Conservation (phyloP, 805 yeast species). For the Candida incommunis region DNA sequence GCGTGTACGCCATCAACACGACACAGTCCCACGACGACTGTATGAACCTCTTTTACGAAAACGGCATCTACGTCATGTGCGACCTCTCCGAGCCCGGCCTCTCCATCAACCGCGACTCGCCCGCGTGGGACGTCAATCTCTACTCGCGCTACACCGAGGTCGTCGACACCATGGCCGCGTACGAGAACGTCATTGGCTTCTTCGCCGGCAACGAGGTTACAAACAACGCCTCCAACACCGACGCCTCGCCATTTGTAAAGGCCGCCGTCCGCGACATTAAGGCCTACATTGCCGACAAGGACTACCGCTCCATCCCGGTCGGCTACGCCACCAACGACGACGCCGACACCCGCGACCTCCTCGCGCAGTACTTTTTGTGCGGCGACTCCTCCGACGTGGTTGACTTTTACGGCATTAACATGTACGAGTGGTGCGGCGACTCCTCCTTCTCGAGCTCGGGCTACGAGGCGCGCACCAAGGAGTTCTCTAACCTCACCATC, state of each 20-base stretch:
- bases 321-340: conserved; percentile 93
- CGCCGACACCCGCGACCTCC: conserved; percentile 55
- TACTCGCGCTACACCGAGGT: conserved; percentile 70
- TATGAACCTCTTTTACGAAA: conserved; percentile 59
- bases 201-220: conserved; percentile 97
- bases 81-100: conserved; percentile 77
- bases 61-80: conserved; percentile 83
- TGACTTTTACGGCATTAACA: conserved; percentile 74
- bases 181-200: conserved; percentile 78
- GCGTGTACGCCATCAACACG: conserved; percentile 81
- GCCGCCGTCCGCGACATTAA: conserved; percentile 90
- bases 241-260: conserved; percentile 87
- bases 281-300: conserved; percentile 48
- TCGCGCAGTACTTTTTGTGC: conserved; percentile 81
- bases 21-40: conserved; percentile 58
- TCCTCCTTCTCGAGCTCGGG: conserved; percentile 50
- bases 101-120: conserved; percentile 65
- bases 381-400: conserved; percentile 47
- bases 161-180: conserved; percentile 63
- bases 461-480: conserved; percentile 54
- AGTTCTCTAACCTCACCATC: conserved; percentile 55
- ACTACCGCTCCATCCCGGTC: conserved; percentile 72
- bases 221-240: conserved; percentile 66
- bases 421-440: conserved; percentile 80
- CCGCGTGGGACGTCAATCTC: conserved; percentile 62